Evolutionary conservation across 208 protist species (phyloP).

Genomic region (Trypanosoma congolense): DNA sequence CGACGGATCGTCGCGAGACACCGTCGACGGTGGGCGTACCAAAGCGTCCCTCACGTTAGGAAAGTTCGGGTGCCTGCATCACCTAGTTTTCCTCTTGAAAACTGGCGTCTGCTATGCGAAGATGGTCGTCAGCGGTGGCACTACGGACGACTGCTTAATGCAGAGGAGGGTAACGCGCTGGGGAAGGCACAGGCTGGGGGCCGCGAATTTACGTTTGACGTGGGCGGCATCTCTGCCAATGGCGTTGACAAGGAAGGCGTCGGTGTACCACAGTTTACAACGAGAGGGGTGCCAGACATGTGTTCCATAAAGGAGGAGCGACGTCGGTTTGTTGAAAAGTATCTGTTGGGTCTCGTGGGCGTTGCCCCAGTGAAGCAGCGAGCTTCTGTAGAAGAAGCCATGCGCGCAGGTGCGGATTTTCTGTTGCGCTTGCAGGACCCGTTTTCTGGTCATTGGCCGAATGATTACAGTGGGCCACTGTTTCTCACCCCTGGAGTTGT

Average conservation of each 20-base stretch:
- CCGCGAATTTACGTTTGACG: conserved; percentile 15
- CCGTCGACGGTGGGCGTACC: conserved; percentile 40
- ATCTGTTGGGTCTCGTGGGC: conserved; percentile 53
- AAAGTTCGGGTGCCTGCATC: conserved; percentile 27
- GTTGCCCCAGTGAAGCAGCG: conserved; percentile 5
- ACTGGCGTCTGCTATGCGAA: conserved; percentile 83
- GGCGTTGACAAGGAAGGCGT: conserved; percentile 23
- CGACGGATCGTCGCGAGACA: conserved; percentile 33
- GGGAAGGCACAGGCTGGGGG: conserved; percentile 48
- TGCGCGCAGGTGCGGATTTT: conserved; percentile 70
- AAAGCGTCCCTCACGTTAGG: conserved; percentile 58
- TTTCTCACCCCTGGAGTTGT: conserved; percentile 93
- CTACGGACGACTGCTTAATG: conserved; percentile 39
- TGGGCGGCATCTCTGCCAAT: conserved; percentile 11
- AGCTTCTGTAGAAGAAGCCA: conserved; percentile 26
- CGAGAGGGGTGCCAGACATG: conserved; percentile 24
- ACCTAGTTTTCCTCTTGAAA: conserved; percentile 41
- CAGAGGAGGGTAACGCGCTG: conserved; percentile 60
- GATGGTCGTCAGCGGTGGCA: conserved; percentile 89
- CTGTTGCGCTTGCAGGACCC: conserved; percentile 77
- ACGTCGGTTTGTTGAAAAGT: conserved; percentile 56
- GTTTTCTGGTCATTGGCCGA: conserved; percentile 96
- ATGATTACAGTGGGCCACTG: conserved; percentile 96
- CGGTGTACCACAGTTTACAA: conserved; percentile 3
- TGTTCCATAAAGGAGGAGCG: conserved; percentile 32